Percentiles rank a stretch among this genome's conserved stretches.
phyloP scores from a whole-genome alignment of 164 flowering plant species.

The Vitis cinerea region DNA sequence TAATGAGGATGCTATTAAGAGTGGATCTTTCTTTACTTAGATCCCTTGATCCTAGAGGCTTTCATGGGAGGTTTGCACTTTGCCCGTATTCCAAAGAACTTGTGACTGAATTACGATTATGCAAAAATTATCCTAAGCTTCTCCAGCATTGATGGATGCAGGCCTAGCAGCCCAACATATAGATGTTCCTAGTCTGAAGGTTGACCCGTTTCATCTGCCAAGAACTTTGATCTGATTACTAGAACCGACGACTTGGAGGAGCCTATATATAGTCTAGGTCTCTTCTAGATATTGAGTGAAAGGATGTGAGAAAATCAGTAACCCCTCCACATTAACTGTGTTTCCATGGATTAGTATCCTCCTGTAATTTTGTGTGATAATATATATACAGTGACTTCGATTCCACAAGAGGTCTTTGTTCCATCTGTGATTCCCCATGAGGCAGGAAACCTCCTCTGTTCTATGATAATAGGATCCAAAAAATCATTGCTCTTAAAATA shows the following conservation, averaged over 20 bases:
- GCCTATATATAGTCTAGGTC: constrained; percentile 29
- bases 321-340: not conserved
- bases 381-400: too few relatives aligned
- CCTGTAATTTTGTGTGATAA: constrained; percentile 5
- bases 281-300: constrained; percentile 5
- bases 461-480: too few relatives aligned
- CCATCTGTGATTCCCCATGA: too few relatives aligned
- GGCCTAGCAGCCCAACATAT: constrained; percentile 54
- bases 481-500: too few relatives aligned
- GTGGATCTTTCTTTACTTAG: constrained; percentile 58
- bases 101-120: not conserved
- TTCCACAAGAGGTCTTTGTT: too few relatives aligned
- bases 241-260: constrained; percentile 53
- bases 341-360: constrained; percentile 3
- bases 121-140: not conserved
- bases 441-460: not conserved
- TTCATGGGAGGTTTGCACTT: constrained; percentile 25
- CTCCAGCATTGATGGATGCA: constrained; percentile 7
- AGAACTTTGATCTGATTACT: constrained; percentile 46
- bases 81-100: not conserved
- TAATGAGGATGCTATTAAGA: constrained; percentile 45
- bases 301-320: not conserved
- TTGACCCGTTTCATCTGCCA: constrained; percentile 40
- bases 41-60: constrained; percentile 20
- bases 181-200: constrained; percentile 41